Percentiles rank a stretch among this genome's conserved stretches.
Conservation (phyloP, 2,329 filamentous ascomycete genomes). For the Tolypocladium album region DNA sequence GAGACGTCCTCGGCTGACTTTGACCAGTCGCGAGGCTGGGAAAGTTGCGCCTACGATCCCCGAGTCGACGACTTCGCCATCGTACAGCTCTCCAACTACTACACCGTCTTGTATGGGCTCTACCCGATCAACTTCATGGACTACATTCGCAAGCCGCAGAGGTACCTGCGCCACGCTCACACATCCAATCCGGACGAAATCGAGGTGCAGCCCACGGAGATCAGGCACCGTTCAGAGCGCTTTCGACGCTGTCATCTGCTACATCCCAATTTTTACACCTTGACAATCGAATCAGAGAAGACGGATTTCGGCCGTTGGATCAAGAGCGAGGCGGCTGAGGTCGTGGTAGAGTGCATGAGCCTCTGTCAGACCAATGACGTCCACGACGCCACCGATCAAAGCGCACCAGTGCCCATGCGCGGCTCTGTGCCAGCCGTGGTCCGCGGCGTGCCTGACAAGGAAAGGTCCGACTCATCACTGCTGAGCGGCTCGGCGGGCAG, state of each 20-base stretch:
- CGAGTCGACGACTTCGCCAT: slow-evolving; percentile 52
- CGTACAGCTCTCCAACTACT: slow-evolving; percentile 62
- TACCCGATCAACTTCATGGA: slow-evolving; percentile 82
- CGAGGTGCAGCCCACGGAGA: slow-evolving; percentile 68
- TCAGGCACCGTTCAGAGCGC: slow-evolving; percentile 63
- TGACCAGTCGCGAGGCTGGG: slow-evolving; percentile 41
- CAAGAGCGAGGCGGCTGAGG: slow-evolving; percentile 68
- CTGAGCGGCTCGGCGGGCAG: slow-evolving; percentile 25
- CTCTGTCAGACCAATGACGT: slow-evolving; percentile 34
- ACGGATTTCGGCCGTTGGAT: slow-evolving; percentile 68
- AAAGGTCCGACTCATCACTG: slow-evolving; percentile 26
- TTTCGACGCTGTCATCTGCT: slow-evolving; percentile 64
- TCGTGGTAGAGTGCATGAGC: slow-evolving; percentile 69
- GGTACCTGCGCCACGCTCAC: slow-evolving; percentile 64
- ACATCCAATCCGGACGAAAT: slow-evolving; percentile 61
- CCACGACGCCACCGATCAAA: slow-evolving; percentile 12
- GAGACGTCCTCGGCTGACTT: slow-evolving; percentile 27
- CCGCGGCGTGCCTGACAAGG: slow-evolving; percentile 19
- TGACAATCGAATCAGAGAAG: slow-evolving; percentile 71
- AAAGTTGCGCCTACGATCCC: slow-evolving; percentile 49
- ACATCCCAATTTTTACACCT: slow-evolving; percentile 75
- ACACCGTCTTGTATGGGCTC: slow-evolving; percentile 71
- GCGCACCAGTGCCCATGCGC: slow-evolving; percentile 9
- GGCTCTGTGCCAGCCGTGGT: slow-evolving; percentile 10
- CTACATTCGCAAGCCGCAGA: slow-evolving; percentile 73